A percentile compares a stretch with the other conserved stretches of the same genome.
phyloP scores from a whole-genome alignment of 2,329 filamentous ascomycete genomes.

The Leptographium procerum region DNA sequence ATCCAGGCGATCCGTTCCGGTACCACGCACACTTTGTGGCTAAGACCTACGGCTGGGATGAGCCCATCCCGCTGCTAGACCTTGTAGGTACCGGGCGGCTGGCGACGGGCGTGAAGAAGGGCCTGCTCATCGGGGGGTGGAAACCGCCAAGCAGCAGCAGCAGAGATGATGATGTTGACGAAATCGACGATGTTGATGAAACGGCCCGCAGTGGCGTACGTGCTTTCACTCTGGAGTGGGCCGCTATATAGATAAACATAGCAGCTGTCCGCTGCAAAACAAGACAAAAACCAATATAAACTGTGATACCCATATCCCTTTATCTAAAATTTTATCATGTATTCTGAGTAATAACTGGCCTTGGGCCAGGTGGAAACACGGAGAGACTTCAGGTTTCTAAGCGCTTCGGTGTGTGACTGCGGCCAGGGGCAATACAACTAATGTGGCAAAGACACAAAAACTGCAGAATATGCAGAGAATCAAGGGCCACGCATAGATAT shows the following conservation, averaged over 20 bases:
- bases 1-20: constrained; percentile 85
- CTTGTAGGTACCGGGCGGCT: constrained; percentile 77
- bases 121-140: constrained; percentile 72
- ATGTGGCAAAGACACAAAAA: too few relatives aligned
- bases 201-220: constrained; percentile 31
- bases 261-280: neutral
- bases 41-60: constrained; percentile 75
- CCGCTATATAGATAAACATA: constrained; percentile 55
- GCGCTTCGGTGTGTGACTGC: too few relatives aligned
- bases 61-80: constrained; percentile 74
- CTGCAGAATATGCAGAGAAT: too few relatives aligned
- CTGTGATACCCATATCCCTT: neutral
- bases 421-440: too few relatives aligned
- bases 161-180: neutral
- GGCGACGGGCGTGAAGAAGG: constrained; percentile 93
- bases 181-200: neutral
- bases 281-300: neutral
- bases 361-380: too few relatives aligned
- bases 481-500: too few relatives aligned
- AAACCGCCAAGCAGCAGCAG: constrained; percentile 18
- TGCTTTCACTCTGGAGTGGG: constrained; percentile 86
- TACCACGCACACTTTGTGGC: constrained; percentile 94
- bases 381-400: too few relatives aligned
- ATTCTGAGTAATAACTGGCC: too few relatives aligned
- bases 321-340: too few relatives aligned